These are phyloP conservation scores for Porcisia deanei DNA, from an alignment of 208 protist genomes.

Conservation along the genomic window DNA sequence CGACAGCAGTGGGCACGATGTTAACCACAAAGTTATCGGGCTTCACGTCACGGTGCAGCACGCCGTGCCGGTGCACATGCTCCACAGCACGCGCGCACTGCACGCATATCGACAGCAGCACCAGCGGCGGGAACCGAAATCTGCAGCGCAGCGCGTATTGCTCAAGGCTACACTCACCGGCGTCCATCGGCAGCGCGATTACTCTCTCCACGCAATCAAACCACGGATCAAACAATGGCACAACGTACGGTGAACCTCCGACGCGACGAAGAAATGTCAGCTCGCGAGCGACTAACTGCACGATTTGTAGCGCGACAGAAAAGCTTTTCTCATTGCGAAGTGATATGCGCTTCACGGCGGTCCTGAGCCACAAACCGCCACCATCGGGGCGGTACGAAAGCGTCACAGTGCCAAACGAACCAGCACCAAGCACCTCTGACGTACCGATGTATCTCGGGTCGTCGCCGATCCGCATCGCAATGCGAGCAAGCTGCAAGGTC, in stretches of 20 bases:
- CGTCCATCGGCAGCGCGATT: constrained; percentile 15
- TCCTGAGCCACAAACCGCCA: background rate
- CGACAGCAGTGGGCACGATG: constrained; percentile 39
- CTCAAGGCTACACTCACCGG: constrained; percentile 11
- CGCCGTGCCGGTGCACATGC: constrained; percentile 94
- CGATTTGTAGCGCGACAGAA: background rate
- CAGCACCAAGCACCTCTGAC: background rate
- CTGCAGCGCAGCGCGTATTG: constrained; percentile 7
- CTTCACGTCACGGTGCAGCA: constrained; percentile 97
- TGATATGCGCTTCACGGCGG: constrained; percentile 12
- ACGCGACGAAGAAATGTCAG: constrained; percentile 7
- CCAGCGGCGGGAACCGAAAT: background rate
- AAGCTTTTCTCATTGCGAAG: background rate
- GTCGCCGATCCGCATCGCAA: constrained; percentile 1
- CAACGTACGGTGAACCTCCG: background rate
- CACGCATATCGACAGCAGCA: constrained; percentile 18
- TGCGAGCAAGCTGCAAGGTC: background rate
- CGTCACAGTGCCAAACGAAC: constrained; percentile 11
- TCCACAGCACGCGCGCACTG: constrained; percentile 64
- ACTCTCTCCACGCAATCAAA: constrained; percentile 1
- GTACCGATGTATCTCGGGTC: background rate
- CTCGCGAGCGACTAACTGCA: background rate
- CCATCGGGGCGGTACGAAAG: constrained; percentile 8
- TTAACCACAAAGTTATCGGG: constrained; percentile 99
- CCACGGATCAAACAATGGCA: constrained; percentile 12